Evolutionary conservation across 2,329 filamentous ascomycete species (phyloP), one percentile per base, ranked within the genome.

Genomic region (Cercospora sp.): DNA sequence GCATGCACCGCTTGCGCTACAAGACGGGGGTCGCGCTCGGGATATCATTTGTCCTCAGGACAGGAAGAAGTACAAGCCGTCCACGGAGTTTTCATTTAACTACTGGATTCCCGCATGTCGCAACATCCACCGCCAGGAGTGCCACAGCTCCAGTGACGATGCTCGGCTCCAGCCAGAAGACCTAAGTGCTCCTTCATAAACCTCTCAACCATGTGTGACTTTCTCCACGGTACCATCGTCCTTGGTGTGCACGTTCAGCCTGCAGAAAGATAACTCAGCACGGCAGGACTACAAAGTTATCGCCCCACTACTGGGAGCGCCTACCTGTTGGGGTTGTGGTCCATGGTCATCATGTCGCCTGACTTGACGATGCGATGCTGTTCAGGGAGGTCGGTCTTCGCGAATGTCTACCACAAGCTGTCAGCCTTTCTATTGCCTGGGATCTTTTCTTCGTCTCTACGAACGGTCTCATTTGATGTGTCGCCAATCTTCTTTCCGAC

Each of bases 401-500:
- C 83, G 68, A 85, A 85, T 0, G 82, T 84, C 83, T 84, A 62
- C 0, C 13, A n/a, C 53, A 61, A 65, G 3, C 8, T 10, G 28
- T 42, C n/a, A 45, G 20, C 26, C 18, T 36, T 63, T 42, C 36
- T 45, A 31, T 12, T 60, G 31, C 28, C 31, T 63, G 63, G 42
- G 31, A 53, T 28, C 36, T 39, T 36, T 39, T 36, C 12, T 13
- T 59, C 30, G 28, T 20, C 5, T 45, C 26, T 10, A 72, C 75
- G 57, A 75, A 83, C 83, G 20, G 80, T 79, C 69, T 84, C 80
- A 67, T 83, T 78, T 48, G 79, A 79, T 30, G 68, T 65, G 13
- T 85, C 83, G 12, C 83, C 83, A 42, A 85, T 75, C 75, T 84
- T 84, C 82, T 85, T 85, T 72, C 83, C 83, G 74, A 82, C 79